Conservation (phyloP, 2,329 filamentous ascomycete species). For the Paecilomyces sp. region DNA sequence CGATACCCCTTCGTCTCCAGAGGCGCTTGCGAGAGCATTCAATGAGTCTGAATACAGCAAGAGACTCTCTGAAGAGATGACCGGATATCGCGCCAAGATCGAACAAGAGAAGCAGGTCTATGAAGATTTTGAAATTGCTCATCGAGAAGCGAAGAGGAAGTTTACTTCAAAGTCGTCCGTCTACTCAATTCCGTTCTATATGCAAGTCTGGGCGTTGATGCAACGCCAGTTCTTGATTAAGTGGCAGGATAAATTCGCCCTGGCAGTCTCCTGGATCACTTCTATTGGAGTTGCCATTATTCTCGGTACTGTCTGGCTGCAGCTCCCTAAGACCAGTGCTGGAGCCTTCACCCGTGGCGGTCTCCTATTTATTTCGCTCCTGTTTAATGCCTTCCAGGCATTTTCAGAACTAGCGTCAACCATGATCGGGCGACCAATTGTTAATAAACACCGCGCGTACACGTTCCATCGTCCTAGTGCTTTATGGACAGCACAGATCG, state of each 20-base stretch:
- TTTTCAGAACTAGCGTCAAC: constrained; percentile 54
- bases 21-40: constrained; percentile 49
- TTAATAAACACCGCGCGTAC: constrained; percentile 68
- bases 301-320: constrained; percentile 46
- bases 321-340: constrained; percentile 44
- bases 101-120: constrained; percentile 53
- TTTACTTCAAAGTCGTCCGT: constrained; percentile 64
- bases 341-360: constrained; percentile 55
- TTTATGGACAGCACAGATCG: constrained; percentile 75
- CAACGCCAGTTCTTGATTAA: constrained; percentile 49
- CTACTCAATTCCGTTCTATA: constrained; percentile 48
- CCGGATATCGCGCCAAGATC: constrained; percentile 58
- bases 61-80: constrained; percentile 58
- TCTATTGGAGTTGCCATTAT: constrained; percentile 40
- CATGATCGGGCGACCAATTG: constrained; percentile 56
- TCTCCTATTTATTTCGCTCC: constrained; percentile 54
- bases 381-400: constrained; percentile 58
- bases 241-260: constrained; percentile 44
- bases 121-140: constrained; percentile 30
- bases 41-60: constrained; percentile 47
- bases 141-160: constrained; percentile 36
- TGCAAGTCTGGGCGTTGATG: constrained; percentile 48
- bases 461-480: constrained; percentile 77
- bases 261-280: constrained; percentile 46
- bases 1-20: constrained; percentile 48